Evolutionary conservation across 257 asterid species (phyloP).

Genomic region (Solanum rostratum): DNA sequence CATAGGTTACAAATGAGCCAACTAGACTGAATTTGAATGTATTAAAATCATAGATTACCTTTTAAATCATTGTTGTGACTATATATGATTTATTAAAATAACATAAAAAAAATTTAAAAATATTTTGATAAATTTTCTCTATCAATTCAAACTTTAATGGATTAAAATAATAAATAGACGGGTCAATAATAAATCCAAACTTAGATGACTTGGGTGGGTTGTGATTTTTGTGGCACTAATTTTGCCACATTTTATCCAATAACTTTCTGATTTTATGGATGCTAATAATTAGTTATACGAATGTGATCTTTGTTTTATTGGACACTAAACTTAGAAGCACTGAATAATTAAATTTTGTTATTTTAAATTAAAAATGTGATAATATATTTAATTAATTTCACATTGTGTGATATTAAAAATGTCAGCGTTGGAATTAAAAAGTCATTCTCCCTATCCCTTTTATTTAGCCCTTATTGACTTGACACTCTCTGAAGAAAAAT

Average conservation of each 20-base stretch:
- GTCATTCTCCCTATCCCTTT: neutral
- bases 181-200: too few species aligned
- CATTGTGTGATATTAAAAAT: neutral
- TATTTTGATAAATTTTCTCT: too few species aligned
- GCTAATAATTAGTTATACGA: neutral
- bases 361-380: neutral
- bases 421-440: neutral
- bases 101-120: too few species aligned
- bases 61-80: too few species aligned
- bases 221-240: neutral
- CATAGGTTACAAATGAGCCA: neutral
- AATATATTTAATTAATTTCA: neutral
- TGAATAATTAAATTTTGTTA: neutral
- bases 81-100: too few species aligned
- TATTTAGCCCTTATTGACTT: neutral
- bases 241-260: neutral
- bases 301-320: neutral
- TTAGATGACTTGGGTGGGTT: too few species aligned
- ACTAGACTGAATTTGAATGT: too few species aligned
- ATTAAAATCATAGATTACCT: too few species aligned
- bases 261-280: neutral
- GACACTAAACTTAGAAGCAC: neutral
- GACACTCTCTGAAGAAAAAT: neutral
- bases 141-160: too few species aligned
- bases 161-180: too few species aligned